A percentile compares a stretch with the other conserved stretches of the same genome.
Conservation (phyloP, 441 rosid species). For the Pelargonium myrrhifolium region DNA sequence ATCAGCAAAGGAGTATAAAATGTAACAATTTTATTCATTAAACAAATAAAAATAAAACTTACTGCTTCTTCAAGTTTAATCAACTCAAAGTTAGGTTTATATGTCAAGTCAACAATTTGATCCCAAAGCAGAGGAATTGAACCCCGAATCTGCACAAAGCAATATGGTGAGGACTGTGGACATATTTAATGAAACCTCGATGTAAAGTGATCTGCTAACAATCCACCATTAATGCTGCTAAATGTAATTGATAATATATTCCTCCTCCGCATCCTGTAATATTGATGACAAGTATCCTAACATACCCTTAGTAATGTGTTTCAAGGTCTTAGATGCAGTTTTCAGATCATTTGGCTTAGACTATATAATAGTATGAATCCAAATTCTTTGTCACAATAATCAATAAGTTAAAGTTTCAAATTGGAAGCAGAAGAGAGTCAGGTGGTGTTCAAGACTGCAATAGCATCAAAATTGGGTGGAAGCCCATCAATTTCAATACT, state of each 20-base stretch:
- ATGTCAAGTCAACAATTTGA: slow-evolving; percentile 65
- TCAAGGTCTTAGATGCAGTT: neutral
- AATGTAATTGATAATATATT: neutral
- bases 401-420: neutral
- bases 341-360: neutral
- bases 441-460: neutral
- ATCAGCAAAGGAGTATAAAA: slow-evolving; percentile 8
- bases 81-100: slow-evolving; percentile 85
- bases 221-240: neutral
- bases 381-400: neutral
- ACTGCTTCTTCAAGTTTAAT: slow-evolving; percentile 87
- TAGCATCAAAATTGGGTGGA: neutral
- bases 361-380: neutral
- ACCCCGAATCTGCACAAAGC: slow-evolving; percentile 58
- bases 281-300: neutral
- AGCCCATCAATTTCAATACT: neutral
- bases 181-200: neutral
- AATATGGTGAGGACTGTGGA: slow-evolving; percentile 5
- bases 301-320: neutral
- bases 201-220: neutral
- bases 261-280: neutral
- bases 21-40: neutral
- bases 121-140: slow-evolving; percentile 84
- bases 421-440: neutral
- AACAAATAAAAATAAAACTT: slow-evolving; percentile 28